Percentiles rank a stretch among this genome's conserved stretches.
Evolutionary conservation across 2,329 filamentous ascomycete genomes (phyloP).

Genomic region (Stromatinia cepivora): DNA sequence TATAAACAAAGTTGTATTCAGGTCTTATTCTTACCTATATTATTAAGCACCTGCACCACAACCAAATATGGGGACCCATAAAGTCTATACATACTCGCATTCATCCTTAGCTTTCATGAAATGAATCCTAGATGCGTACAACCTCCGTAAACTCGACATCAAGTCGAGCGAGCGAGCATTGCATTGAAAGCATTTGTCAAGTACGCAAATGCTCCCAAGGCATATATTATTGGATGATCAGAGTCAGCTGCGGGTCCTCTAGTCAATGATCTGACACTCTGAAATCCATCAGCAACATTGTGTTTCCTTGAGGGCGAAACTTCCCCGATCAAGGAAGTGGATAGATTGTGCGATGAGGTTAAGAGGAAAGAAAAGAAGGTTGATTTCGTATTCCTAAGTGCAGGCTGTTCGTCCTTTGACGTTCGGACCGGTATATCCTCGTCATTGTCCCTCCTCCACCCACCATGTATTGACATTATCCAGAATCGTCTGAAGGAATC

Average conservation of each 20-base stretch:
- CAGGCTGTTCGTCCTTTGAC: conserved; percentile 42
- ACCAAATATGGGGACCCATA: too few relatives aligned
- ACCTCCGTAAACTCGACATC: background rate
- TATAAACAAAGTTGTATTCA: background rate
- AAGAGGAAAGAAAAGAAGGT: conserved; percentile 46
- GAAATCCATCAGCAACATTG: conserved; percentile 49
- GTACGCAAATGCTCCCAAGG: conserved; percentile 45
- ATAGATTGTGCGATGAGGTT: conserved; percentile 50
- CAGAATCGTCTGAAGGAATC: conserved; percentile 58
- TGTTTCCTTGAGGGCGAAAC: conserved; percentile 53
- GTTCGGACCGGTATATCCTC: conserved; percentile 35
- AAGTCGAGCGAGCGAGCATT: conserved; percentile 9
- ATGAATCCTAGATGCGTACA: conserved; percentile 13
- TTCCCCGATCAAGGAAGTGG: conserved; percentile 52
- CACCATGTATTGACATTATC: conserved; percentile 21
- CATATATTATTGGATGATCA: conserved; percentile 56
- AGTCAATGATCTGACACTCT: conserved; percentile 44
- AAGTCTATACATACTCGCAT: conserved; percentile 13
- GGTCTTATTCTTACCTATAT: background rate
- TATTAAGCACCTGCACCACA: too few relatives aligned
- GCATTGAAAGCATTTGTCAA: conserved; percentile 50
- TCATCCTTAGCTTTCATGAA: conserved; percentile 11
- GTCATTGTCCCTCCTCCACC: background rate
- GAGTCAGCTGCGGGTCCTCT: conserved; percentile 38
- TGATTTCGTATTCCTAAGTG: conserved; percentile 50